Evolutionary conservation across 169 alveolate genomes (phyloP).

Genomic region (Fabrea salina): DNA sequence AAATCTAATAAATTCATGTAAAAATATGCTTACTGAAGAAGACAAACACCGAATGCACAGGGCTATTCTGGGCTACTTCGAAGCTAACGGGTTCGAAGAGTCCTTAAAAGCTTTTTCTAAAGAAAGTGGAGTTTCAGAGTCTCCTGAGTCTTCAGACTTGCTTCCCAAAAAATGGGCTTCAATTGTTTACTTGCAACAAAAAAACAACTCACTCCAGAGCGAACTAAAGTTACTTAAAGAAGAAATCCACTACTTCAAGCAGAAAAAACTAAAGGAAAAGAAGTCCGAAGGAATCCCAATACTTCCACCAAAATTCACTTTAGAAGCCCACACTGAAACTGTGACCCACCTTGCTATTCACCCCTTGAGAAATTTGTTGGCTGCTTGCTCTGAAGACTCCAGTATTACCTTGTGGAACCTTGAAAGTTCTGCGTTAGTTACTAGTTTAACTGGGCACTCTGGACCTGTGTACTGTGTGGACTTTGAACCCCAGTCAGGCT

Average conservation of each 20-base stretch:
- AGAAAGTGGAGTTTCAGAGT: no score
- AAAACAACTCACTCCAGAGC: conserved; percentile 57
- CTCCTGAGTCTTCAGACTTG: no score
- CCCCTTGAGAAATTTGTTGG: conserved; percentile 58
- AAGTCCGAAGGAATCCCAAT: conserved; percentile 50
- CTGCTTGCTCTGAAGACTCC: conserved; percentile 82
- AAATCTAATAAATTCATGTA: no score
- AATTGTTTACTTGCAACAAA: conserved; percentile 56
- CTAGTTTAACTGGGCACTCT: conserved; percentile 72
- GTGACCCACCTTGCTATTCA: conserved; percentile 68
- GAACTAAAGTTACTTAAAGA: conserved; percentile 58
- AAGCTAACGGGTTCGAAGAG: no score
- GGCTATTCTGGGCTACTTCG: no score
- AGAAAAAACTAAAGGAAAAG: conserved; percentile 14
- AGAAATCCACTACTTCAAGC: conserved; percentile 35
- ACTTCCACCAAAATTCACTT: conserved; percentile 45
- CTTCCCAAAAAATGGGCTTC: conserved; percentile 78
- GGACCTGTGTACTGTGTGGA: conserved; percentile 56
- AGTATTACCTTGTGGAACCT: conserved; percentile 84
- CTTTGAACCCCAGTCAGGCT: conserved; percentile 62
- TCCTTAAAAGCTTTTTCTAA: no score
- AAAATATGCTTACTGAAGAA: no score
- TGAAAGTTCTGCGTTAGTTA: conserved; percentile 68
- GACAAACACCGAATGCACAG: no score
- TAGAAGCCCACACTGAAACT: conserved; percentile 61